Conservation (phyloP, 176 grass and related monocot genomes). For the Miscanthus lutarioriparius region DNA sequence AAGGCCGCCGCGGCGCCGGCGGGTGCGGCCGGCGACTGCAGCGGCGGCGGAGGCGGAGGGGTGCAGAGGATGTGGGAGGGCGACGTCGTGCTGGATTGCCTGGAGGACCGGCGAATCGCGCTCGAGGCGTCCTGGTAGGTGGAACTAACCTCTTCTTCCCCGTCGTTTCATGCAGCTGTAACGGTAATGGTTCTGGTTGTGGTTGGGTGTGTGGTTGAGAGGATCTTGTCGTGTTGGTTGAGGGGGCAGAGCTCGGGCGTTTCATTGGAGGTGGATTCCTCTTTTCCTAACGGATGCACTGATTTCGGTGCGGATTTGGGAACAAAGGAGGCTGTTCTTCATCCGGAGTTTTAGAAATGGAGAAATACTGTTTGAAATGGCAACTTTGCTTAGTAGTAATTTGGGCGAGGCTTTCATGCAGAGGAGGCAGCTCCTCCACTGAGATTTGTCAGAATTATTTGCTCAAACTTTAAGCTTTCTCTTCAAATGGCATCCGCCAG, state of each 20-base stretch:
- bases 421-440: not conserved
- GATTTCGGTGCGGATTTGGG: slow-evolving; percentile 24
- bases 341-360: not conserved
- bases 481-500: not conserved
- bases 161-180: slow-evolving; percentile 17
- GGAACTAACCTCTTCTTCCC: slow-evolving; percentile 15
- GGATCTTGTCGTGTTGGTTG: slow-evolving; percentile 10
- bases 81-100: slow-evolving; percentile 78
- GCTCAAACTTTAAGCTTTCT: not conserved
- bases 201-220: not conserved
- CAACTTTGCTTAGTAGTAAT: not conserved
- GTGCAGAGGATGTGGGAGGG: slow-evolving; percentile 99
- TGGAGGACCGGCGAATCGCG: slow-evolving; percentile 85
- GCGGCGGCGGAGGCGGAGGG: slow-evolving; percentile 21
- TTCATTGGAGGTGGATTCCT: not conserved
- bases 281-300: not conserved
- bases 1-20: slow-evolving; percentile 14
- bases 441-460: not conserved
- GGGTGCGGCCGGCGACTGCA: not conserved
- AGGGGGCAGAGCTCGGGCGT: not conserved
- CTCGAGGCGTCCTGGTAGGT: slow-evolving; percentile 89
- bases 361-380: not conserved
- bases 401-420: not conserved
- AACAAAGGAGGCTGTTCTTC: not conserved
- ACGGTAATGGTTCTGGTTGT: not conserved